A percentile compares a stretch with the other conserved stretches of the same genome.
phyloP scores from a whole-genome alignment of 352 stramenopile genomes.

The Pythium diclinum region DNA sequence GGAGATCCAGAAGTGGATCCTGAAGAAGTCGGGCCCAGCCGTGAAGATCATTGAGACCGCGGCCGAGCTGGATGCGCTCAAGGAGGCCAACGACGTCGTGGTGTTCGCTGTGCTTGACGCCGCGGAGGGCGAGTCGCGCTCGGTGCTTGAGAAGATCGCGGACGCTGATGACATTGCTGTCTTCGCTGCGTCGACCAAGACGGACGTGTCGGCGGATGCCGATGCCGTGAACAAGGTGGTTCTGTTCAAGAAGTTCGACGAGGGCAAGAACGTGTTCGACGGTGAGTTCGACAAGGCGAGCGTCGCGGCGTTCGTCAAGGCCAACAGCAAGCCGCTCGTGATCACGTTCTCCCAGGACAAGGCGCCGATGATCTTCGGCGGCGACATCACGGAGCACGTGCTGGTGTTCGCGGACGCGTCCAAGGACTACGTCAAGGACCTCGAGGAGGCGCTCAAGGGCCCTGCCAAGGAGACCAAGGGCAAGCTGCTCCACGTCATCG shows the following conservation, averaged over 20 bases:
- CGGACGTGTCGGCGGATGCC: conserved; percentile 56
- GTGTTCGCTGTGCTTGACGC: conserved; percentile 83
- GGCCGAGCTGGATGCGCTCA: conserved; percentile 73
- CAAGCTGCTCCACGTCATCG: conserved; percentile 88
- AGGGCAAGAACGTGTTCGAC: conserved; percentile 76
- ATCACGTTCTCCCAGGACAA: conserved; percentile 90
- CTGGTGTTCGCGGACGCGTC: conserved; percentile 80
- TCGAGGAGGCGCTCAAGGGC: conserved; percentile 58
- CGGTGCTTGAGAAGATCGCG: conserved; percentile 72
- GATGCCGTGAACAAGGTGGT: conserved; percentile 60
- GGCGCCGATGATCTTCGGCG: conserved; percentile 89
- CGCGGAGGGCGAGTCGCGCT: conserved; percentile 67
- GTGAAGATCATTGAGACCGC: conserved; percentile 76
- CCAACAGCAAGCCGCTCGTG: conserved; percentile 86
- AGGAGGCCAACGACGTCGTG: conserved; percentile 81
- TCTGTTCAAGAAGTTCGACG: conserved; percentile 88
- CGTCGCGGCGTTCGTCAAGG: conserved; percentile 66
- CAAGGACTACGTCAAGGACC: conserved; percentile 59
- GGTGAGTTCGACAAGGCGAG: conserved; percentile 67
- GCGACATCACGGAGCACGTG: conserved; percentile 84
- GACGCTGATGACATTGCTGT: conserved; percentile 70
- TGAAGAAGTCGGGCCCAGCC: conserved; percentile 90
- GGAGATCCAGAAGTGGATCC: conserved; percentile 89
- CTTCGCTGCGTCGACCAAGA: conserved; percentile 72
- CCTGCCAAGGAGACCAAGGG: conserved; percentile 79